phyloP scores from a whole-genome alignment of 495 filamentous ascomycete species.

The Penicillium diatomitis region DNA sequence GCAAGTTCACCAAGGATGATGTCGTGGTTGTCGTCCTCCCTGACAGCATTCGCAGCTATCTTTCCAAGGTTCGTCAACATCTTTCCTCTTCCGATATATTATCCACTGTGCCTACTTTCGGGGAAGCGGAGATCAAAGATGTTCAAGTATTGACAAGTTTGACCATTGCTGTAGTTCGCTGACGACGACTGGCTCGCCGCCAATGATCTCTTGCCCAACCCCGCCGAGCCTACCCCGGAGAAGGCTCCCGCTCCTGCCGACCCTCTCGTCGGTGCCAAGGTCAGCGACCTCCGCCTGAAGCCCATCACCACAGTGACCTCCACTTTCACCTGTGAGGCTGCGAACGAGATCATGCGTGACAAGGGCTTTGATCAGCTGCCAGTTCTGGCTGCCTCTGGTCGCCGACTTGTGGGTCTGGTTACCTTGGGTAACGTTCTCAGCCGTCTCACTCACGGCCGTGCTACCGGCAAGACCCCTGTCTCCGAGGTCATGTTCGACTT shows the following conservation, averaged over 20 bases:
- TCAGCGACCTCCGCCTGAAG: conserved; percentile 75
- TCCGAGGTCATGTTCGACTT: conserved; percentile 96
- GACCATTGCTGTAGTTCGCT: conserved; percentile 52
- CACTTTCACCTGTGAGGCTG: conserved; percentile 61
- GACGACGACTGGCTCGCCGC: conserved; percentile 98
- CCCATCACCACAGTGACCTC: conserved; percentile 77
- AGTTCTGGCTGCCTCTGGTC: conserved; percentile 59
- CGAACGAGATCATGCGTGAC: conserved; percentile 94
- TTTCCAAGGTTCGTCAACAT: conserved; percentile 60
- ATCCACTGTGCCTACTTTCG: neutral
- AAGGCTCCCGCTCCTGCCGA: conserved; percentile 31
- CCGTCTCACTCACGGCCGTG: conserved; percentile 74
- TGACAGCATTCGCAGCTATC: conserved; percentile 93
- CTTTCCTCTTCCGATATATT: neutral
- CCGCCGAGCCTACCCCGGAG: conserved; percentile 34
- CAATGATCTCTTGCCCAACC: conserved; percentile 71
- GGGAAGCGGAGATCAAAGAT: too few species aligned
- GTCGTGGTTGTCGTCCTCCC: conserved; percentile 85
- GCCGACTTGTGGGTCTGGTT: conserved; percentile 76
- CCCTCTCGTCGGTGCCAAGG: conserved; percentile 61
- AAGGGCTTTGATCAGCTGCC: conserved; percentile 95
- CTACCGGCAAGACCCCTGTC: conserved; percentile 60
- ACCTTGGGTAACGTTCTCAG: conserved; percentile 92
- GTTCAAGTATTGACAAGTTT: too few species aligned
- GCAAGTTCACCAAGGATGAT: conserved; percentile 63